Conservation (phyloP, 352 stramenopile genomes). For the Phytophthora quininea region DNA sequence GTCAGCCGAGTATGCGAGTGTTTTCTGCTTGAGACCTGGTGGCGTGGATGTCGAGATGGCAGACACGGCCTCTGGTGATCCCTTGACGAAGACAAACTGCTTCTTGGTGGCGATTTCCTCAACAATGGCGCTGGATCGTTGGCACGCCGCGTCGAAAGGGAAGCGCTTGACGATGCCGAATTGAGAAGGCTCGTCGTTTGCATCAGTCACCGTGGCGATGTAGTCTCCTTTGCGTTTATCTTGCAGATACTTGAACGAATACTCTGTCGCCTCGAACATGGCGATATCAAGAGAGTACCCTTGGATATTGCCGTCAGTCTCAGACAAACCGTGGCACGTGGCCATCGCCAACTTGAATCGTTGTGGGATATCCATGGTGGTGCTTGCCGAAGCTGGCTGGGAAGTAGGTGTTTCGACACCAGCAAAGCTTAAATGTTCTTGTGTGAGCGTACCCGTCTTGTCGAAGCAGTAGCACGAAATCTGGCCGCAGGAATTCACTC, state of each 20-base stretch:
- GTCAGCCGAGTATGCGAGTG: slow-evolving; percentile 50
- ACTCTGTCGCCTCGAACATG: slow-evolving; percentile 50
- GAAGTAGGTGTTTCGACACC: slow-evolving; percentile 30
- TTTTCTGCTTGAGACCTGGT: slow-evolving; percentile 49
- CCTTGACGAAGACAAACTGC: slow-evolving; percentile 56
- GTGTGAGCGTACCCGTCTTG: slow-evolving; percentile 64
- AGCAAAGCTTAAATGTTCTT: slow-evolving; percentile 39
- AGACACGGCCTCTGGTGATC: slow-evolving; percentile 51
- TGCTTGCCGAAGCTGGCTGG: neutral
- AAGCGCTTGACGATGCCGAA: slow-evolving; percentile 58
- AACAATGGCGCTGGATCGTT: slow-evolving; percentile 55
- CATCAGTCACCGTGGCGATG: slow-evolving; percentile 26
- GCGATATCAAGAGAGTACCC: slow-evolving; percentile 57
- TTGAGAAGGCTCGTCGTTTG: neutral
- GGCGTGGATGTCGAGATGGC: slow-evolving; percentile 44
- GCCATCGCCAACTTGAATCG: slow-evolving; percentile 44
- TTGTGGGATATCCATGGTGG: slow-evolving; percentile 6
- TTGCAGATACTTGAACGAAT: slow-evolving; percentile 34
- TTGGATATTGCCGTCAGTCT: slow-evolving; percentile 37
- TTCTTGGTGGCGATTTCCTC: slow-evolving; percentile 41
- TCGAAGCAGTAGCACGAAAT: slow-evolving; percentile 68
- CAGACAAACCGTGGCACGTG: slow-evolving; percentile 52
- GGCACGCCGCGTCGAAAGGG: slow-evolving; percentile 51
- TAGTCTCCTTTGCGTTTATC: slow-evolving; percentile 29
- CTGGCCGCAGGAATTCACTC: slow-evolving; percentile 56